Evolutionary conservation across 805 yeast genomes (phyloP).

Genomic region (Candida tallmaniae): DNA sequence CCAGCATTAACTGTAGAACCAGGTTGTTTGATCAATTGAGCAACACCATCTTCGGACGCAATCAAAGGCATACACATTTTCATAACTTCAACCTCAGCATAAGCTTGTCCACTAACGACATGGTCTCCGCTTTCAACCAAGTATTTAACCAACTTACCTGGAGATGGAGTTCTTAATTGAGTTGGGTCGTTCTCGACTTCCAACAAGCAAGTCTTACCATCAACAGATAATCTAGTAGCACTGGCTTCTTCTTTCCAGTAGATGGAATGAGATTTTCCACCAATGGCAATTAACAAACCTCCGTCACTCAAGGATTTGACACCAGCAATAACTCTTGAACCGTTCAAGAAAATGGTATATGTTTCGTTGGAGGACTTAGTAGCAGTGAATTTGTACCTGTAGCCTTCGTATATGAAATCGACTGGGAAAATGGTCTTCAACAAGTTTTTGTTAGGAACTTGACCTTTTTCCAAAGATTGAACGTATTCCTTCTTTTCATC

Average conservation of each 20-base stretch:
- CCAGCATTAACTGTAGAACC: slow-evolving; percentile 97
- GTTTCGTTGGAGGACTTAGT: slow-evolving; percentile 85
- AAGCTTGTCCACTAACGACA: slow-evolving; percentile 84
- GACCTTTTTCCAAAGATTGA: slow-evolving; percentile 87
- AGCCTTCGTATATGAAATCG: slow-evolving; percentile 93
- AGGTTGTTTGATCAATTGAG: slow-evolving; percentile 93
- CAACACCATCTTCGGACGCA: slow-evolving; percentile 89
- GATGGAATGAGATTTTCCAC: slow-evolving; percentile 90
- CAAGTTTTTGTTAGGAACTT: slow-evolving; percentile 78
- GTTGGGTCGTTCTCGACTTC: slow-evolving; percentile 98
- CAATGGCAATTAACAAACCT: slow-evolving; percentile 81
- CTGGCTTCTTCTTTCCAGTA: slow-evolving; percentile 98
- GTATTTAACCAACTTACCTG: slow-evolving; percentile 93
- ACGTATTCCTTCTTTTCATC: slow-evolving; percentile 66
- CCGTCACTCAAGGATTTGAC: slow-evolving; percentile 92
- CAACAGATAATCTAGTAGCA: slow-evolving; percentile 92
- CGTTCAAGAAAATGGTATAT: slow-evolving; percentile 88
- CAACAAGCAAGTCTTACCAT: slow-evolving; percentile 87
- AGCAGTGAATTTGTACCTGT: slow-evolving; percentile 90
- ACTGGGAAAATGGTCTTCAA: slow-evolving; percentile 86
- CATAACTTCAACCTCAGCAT: slow-evolving; percentile 99
- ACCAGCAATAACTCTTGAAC: slow-evolving; percentile 83
- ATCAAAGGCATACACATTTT: slow-evolving; percentile 98
- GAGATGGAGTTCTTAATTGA: slow-evolving; percentile 96
- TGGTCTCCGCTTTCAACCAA: slow-evolving; percentile 96